These are phyloP conservation scores for Alternaria sp. DNA, from an alignment of 2,329 filamentous ascomycete species.

Conservation along the genomic window DNA sequence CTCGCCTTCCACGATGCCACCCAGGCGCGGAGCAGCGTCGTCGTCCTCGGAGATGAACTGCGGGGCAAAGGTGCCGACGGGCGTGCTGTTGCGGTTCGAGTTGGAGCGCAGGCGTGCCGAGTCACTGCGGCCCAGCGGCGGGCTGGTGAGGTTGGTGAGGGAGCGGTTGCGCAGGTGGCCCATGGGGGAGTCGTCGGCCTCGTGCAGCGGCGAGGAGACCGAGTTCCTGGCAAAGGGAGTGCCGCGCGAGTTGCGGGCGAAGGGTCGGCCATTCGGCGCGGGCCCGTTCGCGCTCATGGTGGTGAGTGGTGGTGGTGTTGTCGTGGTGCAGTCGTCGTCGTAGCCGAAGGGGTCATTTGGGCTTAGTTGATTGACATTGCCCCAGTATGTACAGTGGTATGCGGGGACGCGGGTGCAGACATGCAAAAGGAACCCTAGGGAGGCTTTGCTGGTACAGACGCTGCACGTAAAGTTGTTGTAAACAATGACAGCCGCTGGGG, in stretches of 20 bases:
- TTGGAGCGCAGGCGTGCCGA: constrained; percentile 58
- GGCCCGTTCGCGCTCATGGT: constrained; percentile 63
- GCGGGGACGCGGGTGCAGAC: constrained; percentile 1
- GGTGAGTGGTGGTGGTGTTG: constrained; percentile 19
- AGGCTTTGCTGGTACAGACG: neutral
- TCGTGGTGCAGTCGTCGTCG: constrained; percentile 27
- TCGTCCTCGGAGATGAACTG: constrained; percentile 90
- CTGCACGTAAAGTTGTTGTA: constrained; percentile 4
- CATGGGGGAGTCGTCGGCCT: constrained; percentile 45
- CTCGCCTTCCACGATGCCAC: constrained; percentile 83
- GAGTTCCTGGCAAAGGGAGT: constrained; percentile 78
- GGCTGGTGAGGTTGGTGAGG: constrained; percentile 55
- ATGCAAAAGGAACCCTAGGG: neutral
- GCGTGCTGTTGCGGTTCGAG: constrained; percentile 68
- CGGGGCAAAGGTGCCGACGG: constrained; percentile 88
- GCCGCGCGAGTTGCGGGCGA: constrained; percentile 66
- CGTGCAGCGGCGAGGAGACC: constrained; percentile 65
- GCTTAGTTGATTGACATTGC: constrained; percentile 25
- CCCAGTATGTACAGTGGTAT: constrained; percentile 8
- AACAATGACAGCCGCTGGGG: constrained; percentile 13
- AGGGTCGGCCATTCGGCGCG: constrained; percentile 69
- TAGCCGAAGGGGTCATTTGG: neutral
- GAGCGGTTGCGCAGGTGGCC: constrained; percentile 75
- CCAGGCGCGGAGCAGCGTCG: constrained; percentile 63
- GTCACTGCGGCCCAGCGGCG: constrained; percentile 42